A percentile compares a stretch with the other conserved stretches of the same genome.
Evolutionary conservation across 1,284 basidiomycete species (phyloP).

Genomic region (Austroboletus niveus): DNA sequence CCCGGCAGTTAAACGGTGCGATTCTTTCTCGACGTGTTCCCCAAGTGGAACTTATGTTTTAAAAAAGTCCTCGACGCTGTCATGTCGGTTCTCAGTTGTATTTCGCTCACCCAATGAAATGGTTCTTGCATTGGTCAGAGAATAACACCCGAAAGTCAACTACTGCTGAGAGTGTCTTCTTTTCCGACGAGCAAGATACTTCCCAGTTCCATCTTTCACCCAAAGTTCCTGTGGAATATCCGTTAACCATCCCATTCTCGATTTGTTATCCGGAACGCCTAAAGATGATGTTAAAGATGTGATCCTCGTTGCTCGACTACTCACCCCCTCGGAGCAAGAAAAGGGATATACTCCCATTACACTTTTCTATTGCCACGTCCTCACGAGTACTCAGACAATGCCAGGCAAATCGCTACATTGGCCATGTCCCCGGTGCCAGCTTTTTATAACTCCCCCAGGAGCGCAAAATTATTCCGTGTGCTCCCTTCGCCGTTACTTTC

Average conservation of each 20-base stretch:
- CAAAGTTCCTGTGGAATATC: slow-evolving; percentile 28
- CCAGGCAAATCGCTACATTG: slow-evolving; percentile 73
- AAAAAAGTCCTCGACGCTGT: no score
- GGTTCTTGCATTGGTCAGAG: slow-evolving; percentile 49
- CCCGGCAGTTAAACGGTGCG: no score
- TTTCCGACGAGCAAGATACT: slow-evolving; percentile 57
- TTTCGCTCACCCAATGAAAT: slow-evolving; percentile 24
- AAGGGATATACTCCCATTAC: slow-evolving; percentile 46
- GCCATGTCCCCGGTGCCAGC: background rate
- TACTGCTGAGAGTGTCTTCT: slow-evolving; percentile 13
- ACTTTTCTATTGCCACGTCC: slow-evolving; percentile 83
- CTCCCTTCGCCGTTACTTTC: slow-evolving; percentile 80
- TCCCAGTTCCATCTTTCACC: slow-evolving; percentile 56
- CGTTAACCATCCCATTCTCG: slow-evolving; percentile 23
- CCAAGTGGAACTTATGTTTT: no score
- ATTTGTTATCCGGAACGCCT: slow-evolving; percentile 18
- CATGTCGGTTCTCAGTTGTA: slow-evolving; percentile 24
- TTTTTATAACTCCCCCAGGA: slow-evolving; percentile 47
- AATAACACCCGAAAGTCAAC: slow-evolving; percentile 27
- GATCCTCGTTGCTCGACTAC: slow-evolving; percentile 41
- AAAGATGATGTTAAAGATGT: slow-evolving; percentile 47
- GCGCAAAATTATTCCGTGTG: slow-evolving; percentile 66
- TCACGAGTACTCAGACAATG: slow-evolving; percentile 95
- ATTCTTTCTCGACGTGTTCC: no score
- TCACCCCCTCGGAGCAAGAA: slow-evolving; percentile 39